Evolutionary conservation across 2,329 filamentous ascomycete genomes (phyloP), one percentile per base, ranked within the genome.

Genomic region (Ceratocystis lukuohia): DNA sequence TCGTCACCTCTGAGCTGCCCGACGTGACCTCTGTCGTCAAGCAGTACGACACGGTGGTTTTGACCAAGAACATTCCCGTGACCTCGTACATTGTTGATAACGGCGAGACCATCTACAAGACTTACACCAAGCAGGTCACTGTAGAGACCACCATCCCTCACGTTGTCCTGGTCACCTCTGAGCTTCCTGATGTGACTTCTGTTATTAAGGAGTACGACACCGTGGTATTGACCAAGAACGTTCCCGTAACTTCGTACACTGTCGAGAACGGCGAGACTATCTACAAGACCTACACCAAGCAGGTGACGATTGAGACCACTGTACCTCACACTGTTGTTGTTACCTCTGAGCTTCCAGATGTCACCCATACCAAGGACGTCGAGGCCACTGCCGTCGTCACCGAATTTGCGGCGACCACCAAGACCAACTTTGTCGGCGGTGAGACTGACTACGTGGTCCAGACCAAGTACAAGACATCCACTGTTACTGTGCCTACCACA

Each of bases 21-120:
- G 65, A 67, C 20, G 61, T 67, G 25, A 56, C 45, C 6, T 17
- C 44, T 1, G 46, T 48, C 3, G 28, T 65, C 7, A 63, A 46
- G 2, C n/a, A 44, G 46, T 65, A 22, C 5, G 25, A 65, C 5
- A 67, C 66, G 0, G 30, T 67, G 1, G 41, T 17, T 3, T 17
- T 45, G 17, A 65, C 66, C 8, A 37, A 61, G 25, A 50, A 53
- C 15, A 17, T 68, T 1, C 45, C 66, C 2, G 64, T 62, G 1
- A 62, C 64, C 5, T 17, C 17, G 10, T 59, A 44, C n/a, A 61
- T 44, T 8, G 61, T 67, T 8, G 61, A 45, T 8, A 64, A 67
- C 25, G 65, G 61, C 8, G 50, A 66, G 62, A 67, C 66, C 8
- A 44, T 67, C 33, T 61, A 56, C 44, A 65, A 57, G 57, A 67